phyloP scores from a whole-genome alignment of 1,139 yeast genomes.

The Pichia cactophila region DNA sequence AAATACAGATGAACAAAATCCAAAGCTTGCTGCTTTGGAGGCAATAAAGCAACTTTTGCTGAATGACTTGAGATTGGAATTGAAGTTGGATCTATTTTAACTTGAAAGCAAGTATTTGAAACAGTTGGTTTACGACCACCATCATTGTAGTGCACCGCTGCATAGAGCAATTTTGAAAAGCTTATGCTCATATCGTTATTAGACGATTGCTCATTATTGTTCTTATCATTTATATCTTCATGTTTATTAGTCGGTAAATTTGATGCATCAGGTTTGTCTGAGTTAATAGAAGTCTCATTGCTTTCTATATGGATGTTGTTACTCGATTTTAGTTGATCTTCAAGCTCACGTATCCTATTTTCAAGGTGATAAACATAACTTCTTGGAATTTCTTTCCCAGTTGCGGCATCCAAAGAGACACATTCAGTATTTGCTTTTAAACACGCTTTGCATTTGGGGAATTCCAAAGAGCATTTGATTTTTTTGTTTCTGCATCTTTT shows the following conservation, averaged over 20 bases:
- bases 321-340: constrained; percentile 24
- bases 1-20: constrained; percentile 60
- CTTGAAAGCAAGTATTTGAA: constrained; percentile 1
- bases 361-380: constrained; percentile 73
- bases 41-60: constrained; percentile 33
- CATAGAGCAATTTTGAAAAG: constrained; percentile 67
- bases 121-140: constrained; percentile 5
- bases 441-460: constrained; percentile 73
- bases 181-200: constrained; percentile 32
- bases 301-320: background rate
- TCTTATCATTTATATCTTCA: background rate
- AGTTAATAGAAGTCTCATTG: too few species aligned
- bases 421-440: constrained; percentile 63
- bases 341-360: constrained; percentile 50
- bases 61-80: constrained; percentile 11
- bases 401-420: constrained; percentile 78
- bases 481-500: constrained; percentile 74
- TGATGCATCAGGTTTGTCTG: too few species aligned
- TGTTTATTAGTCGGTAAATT: background rate
- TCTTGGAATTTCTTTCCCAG: constrained; percentile 80
- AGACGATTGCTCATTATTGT: background rate
- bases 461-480: constrained; percentile 74
- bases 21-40: constrained; percentile 67
- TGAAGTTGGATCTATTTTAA: constrained; percentile 26
- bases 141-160: constrained; percentile 59